Base-by-base conservation (phyloP, 768 basidiomycete genomes). In the Chalciporus pseudorubinellus region DNA sequence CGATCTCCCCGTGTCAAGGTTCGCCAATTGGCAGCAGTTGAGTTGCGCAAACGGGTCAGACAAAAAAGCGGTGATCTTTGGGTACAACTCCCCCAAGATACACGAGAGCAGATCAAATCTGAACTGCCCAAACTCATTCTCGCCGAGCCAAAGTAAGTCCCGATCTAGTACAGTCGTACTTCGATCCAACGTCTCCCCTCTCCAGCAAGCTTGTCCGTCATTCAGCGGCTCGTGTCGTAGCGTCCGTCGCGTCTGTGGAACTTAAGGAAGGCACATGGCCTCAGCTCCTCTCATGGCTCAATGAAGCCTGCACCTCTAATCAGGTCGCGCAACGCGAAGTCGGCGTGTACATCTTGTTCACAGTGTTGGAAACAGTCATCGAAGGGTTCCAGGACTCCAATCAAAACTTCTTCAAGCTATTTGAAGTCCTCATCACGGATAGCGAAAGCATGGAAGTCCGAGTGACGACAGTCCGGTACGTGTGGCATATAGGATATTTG, bases 21-120 rank as follows among this genome's bases (percentile, higher is more conserved):
- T 56, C 90, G 94, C 55, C 97, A 99, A 83, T 81, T 99, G 19
- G 92, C 95, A 43, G 94, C 95, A 8, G 94, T 98, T 49, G 97
- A 99, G 73, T 78, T 98, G 67, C 82, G 95, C 61, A 99, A 99
- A 77, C 89, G 95, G 51, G 82, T 98, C 53, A 69, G 78, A 22
- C 80, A 84, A 66, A 86, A 86, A 61, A 89, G 87, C 59, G 89
- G 87, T 44, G 82, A 80, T 66, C 71, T 95, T 28, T 99, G 97
- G 97, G 74, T 82, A 18, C 74, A 80, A 50, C 78, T 92, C 24
- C 71, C 82, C 31, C 79, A 80, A 65, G 74, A 77, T 33, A 76
- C 86, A 53, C 86, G 95, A 38, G 77, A 84, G 57, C 79, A 88
- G 68, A 92, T 99, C 72, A 99, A 98, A 75, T 71, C 72, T 49